These are phyloP conservation scores for Candida easanensis DNA, from an alignment of 805 yeast genomes.

Conservation along the genomic window DNA sequence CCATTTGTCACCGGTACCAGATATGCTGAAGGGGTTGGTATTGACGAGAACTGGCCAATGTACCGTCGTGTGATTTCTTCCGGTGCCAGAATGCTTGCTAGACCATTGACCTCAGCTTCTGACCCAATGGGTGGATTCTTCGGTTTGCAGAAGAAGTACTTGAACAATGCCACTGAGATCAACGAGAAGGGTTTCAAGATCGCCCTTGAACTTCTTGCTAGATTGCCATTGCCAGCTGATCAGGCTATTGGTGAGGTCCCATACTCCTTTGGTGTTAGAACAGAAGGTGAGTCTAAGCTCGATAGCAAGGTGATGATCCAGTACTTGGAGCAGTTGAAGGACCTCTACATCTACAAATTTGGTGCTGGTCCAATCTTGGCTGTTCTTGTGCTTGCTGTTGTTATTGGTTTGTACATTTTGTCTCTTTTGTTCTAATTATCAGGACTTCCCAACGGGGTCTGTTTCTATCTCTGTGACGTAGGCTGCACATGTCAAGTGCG, in stretches of 20 bases:
- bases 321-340: conserved; percentile 44
- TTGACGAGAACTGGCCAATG: conserved; percentile 52
- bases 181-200: conserved; percentile 48
- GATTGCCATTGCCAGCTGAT: conserved; percentile 39
- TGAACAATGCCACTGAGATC: conserved; percentile 32
- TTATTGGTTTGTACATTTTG: conserved; percentile 30
- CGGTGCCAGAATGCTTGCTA: conserved; percentile 48
- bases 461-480: no score
- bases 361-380: conserved; percentile 37
- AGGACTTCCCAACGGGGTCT: no score
- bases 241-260: conserved; percentile 44
- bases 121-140: conserved; percentile 55
- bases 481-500: no score
- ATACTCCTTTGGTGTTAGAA: conserved; percentile 51
- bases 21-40: conserved; percentile 53
- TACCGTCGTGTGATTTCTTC: conserved; percentile 47
- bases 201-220: conserved; percentile 46
- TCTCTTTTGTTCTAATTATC: conserved; percentile 21
- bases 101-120: conserved; percentile 48
- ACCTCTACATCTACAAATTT: conserved; percentile 43
- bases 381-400: conserved; percentile 30
- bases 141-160: conserved; percentile 45
- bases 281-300: conserved; percentile 51
- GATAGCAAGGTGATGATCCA: conserved; percentile 48
- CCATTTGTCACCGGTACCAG: conserved; percentile 50